A percentile compares a stretch with the other conserved stretches of the same genome.
Conservation (phyloP, 495 filamentous ascomycete species). For the Penicillium maclennaniae region DNA sequence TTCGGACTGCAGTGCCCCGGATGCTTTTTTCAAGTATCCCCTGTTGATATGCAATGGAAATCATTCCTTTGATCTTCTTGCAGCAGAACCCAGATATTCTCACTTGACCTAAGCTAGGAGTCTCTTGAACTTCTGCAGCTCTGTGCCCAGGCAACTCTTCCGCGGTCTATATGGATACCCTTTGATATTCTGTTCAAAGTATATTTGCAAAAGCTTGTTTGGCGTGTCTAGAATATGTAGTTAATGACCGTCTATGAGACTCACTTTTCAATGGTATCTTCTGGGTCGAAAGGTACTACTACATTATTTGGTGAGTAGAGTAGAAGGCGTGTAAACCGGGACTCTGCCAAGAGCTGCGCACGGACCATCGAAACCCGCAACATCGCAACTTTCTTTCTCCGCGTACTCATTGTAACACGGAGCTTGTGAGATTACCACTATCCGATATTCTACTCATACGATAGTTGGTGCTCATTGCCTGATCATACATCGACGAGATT, state of each 20-base stretch:
- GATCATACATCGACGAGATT: neutral
- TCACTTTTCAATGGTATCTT: no score
- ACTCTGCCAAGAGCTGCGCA: conserved; percentile 16
- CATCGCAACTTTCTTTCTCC: conserved; percentile 13
- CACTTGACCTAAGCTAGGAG: no score
- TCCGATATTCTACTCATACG: neutral
- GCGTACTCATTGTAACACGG: neutral
- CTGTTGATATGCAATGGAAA: neutral
- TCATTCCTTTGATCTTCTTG: neutral
- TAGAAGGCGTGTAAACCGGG: neutral
- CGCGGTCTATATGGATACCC: no score
- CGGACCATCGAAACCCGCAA: conserved; percentile 13
- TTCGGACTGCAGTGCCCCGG: neutral
- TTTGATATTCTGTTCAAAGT: no score
- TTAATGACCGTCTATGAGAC: no score
- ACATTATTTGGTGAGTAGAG: neutral
- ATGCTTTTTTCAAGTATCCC: neutral
- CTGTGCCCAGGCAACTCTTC: no score
- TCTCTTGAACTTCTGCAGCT: no score
- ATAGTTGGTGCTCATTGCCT: neutral
- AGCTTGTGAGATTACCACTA: neutral
- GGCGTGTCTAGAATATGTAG: no score
- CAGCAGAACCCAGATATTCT: no score
- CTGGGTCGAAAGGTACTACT: no score
- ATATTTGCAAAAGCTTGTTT: no score